Evolutionary conservation across 306 rosid genomes (phyloP).

Genomic region (Arachis stenosperma): DNA sequence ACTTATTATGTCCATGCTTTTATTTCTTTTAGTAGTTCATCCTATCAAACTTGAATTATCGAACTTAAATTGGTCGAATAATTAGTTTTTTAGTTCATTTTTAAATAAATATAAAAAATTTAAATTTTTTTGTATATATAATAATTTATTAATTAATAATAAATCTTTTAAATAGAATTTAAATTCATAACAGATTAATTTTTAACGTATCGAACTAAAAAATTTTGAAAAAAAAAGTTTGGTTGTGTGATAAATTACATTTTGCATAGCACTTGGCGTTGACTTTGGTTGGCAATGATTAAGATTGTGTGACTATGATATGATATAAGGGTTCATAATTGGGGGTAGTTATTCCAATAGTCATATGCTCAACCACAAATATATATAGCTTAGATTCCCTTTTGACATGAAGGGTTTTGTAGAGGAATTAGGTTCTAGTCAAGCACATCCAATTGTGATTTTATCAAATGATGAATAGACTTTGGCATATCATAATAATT

Average conservation of each 20-base stretch:
- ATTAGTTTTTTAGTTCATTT: too few species aligned
- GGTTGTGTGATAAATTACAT: conserved; percentile 30
- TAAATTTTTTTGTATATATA: too few species aligned
- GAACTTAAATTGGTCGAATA: too few species aligned
- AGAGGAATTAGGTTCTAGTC: conserved; percentile 28
- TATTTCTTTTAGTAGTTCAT: not conserved
- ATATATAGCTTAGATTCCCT: not conserved
- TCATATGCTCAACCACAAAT: conserved; percentile 32
- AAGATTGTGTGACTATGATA: conserved; percentile 35
- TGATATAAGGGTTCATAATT: conserved; percentile 26
- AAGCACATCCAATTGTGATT: conserved; percentile 3
- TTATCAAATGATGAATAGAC: not conserved
- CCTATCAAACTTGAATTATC: too few species aligned
- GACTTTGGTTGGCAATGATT: conserved; percentile 41
- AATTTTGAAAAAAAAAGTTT: not conserved
- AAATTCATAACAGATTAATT: too few species aligned
- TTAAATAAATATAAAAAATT: too few species aligned
- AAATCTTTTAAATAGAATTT: too few species aligned
- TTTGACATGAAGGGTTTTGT: conserved; percentile 16
- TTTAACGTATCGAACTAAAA: too few species aligned
- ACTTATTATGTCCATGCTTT: not conserved
- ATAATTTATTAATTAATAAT: too few species aligned
- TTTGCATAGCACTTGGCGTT: conserved; percentile 38
- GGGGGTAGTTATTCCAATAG: conserved; percentile 39
- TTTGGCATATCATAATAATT: not conserved